Conservation (phyloP, 768 basidiomycete species). For the Gautieria morchelliformis region DNA sequence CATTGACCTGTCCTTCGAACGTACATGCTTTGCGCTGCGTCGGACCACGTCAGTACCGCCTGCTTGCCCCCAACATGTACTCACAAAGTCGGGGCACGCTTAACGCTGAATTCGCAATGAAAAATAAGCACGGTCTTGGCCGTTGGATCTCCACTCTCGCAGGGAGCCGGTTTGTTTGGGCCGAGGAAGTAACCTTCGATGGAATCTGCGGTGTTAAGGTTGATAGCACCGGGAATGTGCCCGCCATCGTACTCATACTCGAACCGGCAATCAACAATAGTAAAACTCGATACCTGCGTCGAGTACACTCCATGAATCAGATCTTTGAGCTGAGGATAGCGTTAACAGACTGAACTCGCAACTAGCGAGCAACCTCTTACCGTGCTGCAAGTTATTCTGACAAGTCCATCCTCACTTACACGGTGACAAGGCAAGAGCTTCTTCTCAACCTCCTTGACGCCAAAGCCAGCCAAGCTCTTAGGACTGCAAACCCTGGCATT, state of each 20-base stretch:
- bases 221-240: conserved; percentile 85
- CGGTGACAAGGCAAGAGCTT: conserved; percentile 92
- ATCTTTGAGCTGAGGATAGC: conserved; percentile 50
- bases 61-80: conserved; percentile 18
- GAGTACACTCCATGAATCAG: conserved; percentile 71
- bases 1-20: conserved; percentile 79
- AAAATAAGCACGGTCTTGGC: conserved; percentile 76
- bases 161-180: conserved; percentile 48
- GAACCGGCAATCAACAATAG: conserved; percentile 94
- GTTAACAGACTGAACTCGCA: too few relatives aligned
- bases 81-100: conserved; percentile 93
- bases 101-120: conserved; percentile 96
- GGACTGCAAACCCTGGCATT: conserved; percentile 37
- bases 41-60: not conserved
- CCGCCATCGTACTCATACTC: conserved; percentile 95
- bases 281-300: conserved; percentile 53
- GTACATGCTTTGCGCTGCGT: conserved; percentile 87
- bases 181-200: conserved; percentile 79
- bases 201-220: conserved; percentile 72
- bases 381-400: conserved; percentile 76
- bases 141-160: conserved; percentile 58
- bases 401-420: conserved; percentile 90
- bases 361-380: conserved; percentile 34
- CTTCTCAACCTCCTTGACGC: conserved; percentile 86
- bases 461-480: conserved; percentile 64